Evolutionary conservation across 257 asterid species (phyloP), one percentile per base, ranked within the genome.

Genomic region (Solanum chilense): DNA sequence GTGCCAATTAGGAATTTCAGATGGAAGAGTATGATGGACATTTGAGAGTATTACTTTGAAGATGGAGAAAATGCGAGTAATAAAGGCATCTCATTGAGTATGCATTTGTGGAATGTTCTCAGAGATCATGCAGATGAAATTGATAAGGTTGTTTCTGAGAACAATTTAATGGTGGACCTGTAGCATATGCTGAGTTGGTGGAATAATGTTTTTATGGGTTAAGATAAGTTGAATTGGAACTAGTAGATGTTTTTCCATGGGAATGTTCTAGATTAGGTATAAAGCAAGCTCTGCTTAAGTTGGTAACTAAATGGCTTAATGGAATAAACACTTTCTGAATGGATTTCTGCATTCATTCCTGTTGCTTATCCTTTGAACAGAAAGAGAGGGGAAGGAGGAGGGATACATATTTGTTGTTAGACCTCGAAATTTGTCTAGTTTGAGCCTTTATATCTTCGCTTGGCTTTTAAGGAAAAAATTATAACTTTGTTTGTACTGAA

Each of bases 1-100:
- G 98, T 96, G 39, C 89, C 94, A n/a, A 98, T 97, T 90, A 93
- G 98, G 95, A 94, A 58, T 84, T 95, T 98, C 98, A 92, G 90
- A 62, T 98, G 98, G 88, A 94, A 58, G 66, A 58, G 66, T 58
- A 58, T 58, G 66, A 91, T 96, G 83, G 98, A 94, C 88, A 94
- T 96, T 33, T 91, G 98, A 85, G 99, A 94, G 90, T 96, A 88
- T 81, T 95, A 96, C 88, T 14, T 73, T 62, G 94, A 95, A 91
- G 98, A 95, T 27, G 99, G 98, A 95, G 88, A 94, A 92, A 33
- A 82, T 91, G 75, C 98, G 62, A 98, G 99, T 20, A 94, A 93
- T 76, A 95, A 95, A 92, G 98, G 98, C 52, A 92, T 94, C 87
- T 93, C 97, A 18, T 81, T 95, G 88, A 68, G 88, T 86, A 95